Evolutionary conservation across 2,329 filamentous ascomycete species (phyloP).

Genomic region (Epicoccum sorghinum): DNA sequence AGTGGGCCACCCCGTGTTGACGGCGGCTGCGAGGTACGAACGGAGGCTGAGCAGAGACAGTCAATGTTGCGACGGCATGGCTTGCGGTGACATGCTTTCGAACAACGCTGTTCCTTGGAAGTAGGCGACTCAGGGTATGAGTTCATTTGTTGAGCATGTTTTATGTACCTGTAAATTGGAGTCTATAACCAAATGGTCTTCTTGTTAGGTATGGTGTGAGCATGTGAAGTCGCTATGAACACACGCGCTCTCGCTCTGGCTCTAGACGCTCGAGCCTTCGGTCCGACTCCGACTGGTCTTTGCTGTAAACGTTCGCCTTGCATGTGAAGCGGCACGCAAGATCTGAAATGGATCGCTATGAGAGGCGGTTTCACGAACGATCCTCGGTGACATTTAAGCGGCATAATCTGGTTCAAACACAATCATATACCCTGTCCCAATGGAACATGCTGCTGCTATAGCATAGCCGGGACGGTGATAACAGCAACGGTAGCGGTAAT

Average conservation of each 20-base stretch:
- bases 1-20: conserved; percentile 11
- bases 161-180: conserved; percentile 10
- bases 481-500: conserved; percentile 11
- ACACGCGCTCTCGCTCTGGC: too few relatives aligned
- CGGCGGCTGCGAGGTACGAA: conserved; percentile 8
- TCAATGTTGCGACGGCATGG: not conserved
- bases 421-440: not conserved
- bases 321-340: conserved; percentile 10
- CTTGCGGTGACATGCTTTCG: conserved; percentile 4
- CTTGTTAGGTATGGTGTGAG: not conserved
- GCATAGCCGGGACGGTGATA: conserved; percentile 3
- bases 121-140: not conserved
- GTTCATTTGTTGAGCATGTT: conserved; percentile 2
- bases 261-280: conserved; percentile 4
- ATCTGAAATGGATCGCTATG: not conserved
- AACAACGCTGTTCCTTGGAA: not conserved
- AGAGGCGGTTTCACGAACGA: conserved; percentile 5
- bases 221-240: conserved; percentile 15
- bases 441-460: not conserved
- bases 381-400: not conserved
- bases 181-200: not conserved
- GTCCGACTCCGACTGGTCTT: conserved; percentile 12
- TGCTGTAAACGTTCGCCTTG: conserved; percentile 3
- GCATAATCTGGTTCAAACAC: not conserved
- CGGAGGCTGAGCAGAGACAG: not conserved